A percentile compares a stretch with the other conserved stretches of the same genome.
These are phyloP conservation scores for Verticillium isaacii DNA, from an alignment of 2,329 filamentous ascomycete genomes.

Conservation along the genomic window DNA sequence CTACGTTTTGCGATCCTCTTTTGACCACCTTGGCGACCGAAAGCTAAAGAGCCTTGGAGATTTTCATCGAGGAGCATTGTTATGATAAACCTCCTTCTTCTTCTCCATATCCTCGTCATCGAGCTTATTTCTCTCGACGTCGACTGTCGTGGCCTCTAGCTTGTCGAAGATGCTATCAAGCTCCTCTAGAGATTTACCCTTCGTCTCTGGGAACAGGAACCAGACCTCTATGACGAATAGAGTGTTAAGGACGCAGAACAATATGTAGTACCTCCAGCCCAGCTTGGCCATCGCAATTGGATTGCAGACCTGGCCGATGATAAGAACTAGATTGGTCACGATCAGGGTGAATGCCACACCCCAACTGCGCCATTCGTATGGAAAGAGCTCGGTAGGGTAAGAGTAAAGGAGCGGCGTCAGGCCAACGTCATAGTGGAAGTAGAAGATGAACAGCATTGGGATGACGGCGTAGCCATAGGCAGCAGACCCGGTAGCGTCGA, in stretches of 20 bases:
- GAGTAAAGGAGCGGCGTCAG: conserved; percentile 41
- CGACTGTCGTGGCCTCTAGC: conserved; percentile 20
- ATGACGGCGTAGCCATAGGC: conserved; percentile 23
- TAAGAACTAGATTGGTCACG: not conserved
- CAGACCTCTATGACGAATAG: conserved; percentile 45
- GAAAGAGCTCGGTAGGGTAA: conserved; percentile 35
- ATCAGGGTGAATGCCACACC: not conserved
- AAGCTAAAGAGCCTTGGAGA: no score
- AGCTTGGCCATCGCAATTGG: conserved; percentile 30
- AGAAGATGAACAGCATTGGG: conserved; percentile 37
- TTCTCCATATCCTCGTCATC: conserved; percentile 11
- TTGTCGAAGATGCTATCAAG: conserved; percentile 43
- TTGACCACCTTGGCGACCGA: no score
- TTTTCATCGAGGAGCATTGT: not conserved
- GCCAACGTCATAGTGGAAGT: conserved; percentile 38
- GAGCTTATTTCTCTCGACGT: conserved; percentile 13
- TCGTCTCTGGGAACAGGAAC: conserved; percentile 54
- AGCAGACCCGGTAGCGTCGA: conserved; percentile 18
- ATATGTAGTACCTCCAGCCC: conserved; percentile 31
- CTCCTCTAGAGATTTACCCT: conserved; percentile 50
- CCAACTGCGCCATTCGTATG: conserved; percentile 17
- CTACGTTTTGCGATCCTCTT: no score
- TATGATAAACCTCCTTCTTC: conserved; percentile 10
- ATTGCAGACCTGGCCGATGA: conserved; percentile 14
- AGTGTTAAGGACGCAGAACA: conserved; percentile 49